Conservation (phyloP, 1,284 basidiomycete species). For the Sporisorium scitamineum region DNA sequence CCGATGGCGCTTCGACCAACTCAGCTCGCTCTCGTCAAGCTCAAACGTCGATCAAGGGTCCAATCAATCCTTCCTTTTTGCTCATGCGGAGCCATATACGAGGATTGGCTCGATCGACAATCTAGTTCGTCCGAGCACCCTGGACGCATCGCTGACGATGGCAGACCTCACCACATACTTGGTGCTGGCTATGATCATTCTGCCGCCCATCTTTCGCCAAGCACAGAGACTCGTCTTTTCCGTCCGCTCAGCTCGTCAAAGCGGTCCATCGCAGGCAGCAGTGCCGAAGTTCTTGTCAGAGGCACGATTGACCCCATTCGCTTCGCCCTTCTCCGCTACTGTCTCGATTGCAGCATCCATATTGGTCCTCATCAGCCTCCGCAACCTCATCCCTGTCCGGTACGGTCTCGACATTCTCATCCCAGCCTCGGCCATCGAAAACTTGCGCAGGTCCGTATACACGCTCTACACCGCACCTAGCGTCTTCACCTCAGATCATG, state of each 20-base stretch:
- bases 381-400: constrained; percentile 32
- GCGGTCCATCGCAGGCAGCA: constrained; percentile 6
- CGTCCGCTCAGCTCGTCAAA: constrained; percentile 4
- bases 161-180: constrained; percentile 27
- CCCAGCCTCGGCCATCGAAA: constrained; percentile 18
- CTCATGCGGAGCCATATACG: neutral
- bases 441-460: constrained; percentile 12
- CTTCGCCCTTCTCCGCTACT: constrained; percentile 28
- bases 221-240: constrained; percentile 15
- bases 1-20: too few species aligned
- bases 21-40: too few species aligned
- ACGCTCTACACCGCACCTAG: constrained; percentile 25
- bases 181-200: constrained; percentile 30
- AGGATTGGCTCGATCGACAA: neutral
- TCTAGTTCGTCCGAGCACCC: neutral
- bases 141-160: constrained; percentile 5
- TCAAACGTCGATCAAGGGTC: neutral
- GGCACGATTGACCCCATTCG: constrained; percentile 29
- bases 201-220: constrained; percentile 38
- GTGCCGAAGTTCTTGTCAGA: constrained; percentile 15
- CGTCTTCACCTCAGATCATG: neutral
- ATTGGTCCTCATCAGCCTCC: constrained; percentile 25
- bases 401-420: constrained; percentile 43
- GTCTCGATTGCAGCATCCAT: constrained; percentile 15
- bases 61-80: neutral